A percentile compares a stretch with the other conserved stretches of the same genome.
Evolutionary conservation across 2,329 filamentous ascomycete species (phyloP).

Genomic region (Chaetomium olivaceum): DNA sequence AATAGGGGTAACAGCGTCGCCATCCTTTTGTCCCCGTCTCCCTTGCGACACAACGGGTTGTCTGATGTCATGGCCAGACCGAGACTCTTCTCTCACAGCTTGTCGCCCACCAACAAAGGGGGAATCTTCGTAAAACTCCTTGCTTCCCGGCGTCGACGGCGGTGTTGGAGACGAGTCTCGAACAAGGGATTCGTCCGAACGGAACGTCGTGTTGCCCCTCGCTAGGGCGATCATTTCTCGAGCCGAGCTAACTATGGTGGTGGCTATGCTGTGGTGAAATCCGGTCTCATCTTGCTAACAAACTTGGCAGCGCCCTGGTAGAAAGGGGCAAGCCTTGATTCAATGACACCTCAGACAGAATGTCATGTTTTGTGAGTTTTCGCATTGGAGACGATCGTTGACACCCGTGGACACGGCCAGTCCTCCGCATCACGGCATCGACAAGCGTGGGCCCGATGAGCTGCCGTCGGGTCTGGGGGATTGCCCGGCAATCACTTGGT

Average conservation of each 20-base stretch:
- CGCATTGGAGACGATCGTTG: neutral
- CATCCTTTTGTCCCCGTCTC: neutral
- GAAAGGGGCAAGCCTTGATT: neutral
- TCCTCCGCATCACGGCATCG: neutral
- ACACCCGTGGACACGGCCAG: neutral
- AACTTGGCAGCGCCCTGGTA: neutral
- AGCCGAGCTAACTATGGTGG: neutral
- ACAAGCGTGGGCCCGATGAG: neutral
- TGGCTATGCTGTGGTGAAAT: slow-evolving; percentile 1
- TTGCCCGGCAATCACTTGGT: slow-evolving; percentile 2
- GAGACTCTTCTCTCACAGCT: no score
- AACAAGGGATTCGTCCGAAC: neutral
- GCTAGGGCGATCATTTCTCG: no score
- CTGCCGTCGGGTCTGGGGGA: neutral
- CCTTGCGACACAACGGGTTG: neutral
- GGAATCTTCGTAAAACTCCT: neutral
- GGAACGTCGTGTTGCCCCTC: neutral
- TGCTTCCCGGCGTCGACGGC: neutral
- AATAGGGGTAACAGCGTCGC: neutral
- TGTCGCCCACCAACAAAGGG: neutral
- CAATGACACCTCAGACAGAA: slow-evolving; percentile 9
- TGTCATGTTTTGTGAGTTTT: slow-evolving; percentile 2
- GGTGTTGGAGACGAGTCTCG: neutral
- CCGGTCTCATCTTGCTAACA: neutral
- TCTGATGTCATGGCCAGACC: neutral